Base-by-base conservation (phyloP, 768 basidiomycete genomes). In the Naematelia aurantialba region DNA sequence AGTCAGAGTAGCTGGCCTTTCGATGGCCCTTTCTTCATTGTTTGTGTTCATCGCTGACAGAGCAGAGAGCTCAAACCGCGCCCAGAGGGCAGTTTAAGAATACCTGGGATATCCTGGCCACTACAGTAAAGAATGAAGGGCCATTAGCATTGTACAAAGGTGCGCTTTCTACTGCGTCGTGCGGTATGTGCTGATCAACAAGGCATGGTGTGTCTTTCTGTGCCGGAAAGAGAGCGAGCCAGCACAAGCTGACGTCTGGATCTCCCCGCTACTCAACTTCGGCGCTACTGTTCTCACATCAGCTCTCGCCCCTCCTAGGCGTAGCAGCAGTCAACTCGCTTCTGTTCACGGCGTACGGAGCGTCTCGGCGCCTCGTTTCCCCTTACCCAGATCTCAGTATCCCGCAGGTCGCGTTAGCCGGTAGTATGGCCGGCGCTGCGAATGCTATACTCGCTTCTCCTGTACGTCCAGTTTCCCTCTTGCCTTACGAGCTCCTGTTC, bases 291-390 rank as follows among this genome's bases (percentile, higher is more conserved):
- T n/a, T n/a, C n/a, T n/a, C n/a, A n/a, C n/a, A n/a, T n/a, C n/a
- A 69, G 91, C 82, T 86, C 1, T 90, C 88, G 54, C 94, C 96
- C 0, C 81, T 98, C 8, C 58, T 96, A 45, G 96, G 96, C 17
- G 88, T 98, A 25, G 90, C 93, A 1, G 93, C 89, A 8, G 94
- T 98, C 68, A 98, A 97, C 79, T 94, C 91, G 2, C 82, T 98
- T 12, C 83, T 98, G 12, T 99, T 98, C 79, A 88, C 89, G 0
- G 85, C 92, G 0, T 97, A 94, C 69, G 87, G 84, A n/a, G 79
- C 83, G 19, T 89, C 91, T 2, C 81, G 87, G 67, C 85, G 89
- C 19, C 76, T 92, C 50, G 82, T 98, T 45, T 92, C 91, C 0
- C 94, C 96, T 0, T 99, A 86, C 72, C 89, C 89, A 1, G 83